phyloP scores from a whole-genome alignment of 768 basidiomycete species.

The Collybiopsis luxurians region DNA sequence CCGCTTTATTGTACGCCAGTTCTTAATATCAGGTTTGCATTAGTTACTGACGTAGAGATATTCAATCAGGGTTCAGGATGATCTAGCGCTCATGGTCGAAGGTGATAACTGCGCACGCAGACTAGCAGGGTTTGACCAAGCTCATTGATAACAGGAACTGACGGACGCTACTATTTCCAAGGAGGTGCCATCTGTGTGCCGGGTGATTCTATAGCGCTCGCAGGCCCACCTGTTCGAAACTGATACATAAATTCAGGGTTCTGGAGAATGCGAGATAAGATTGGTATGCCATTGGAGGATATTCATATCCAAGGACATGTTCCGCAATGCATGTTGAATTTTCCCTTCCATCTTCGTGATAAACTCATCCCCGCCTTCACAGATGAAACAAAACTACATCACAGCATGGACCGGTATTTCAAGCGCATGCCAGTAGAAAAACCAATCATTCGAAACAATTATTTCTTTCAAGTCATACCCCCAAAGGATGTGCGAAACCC shows the following conservation, averaged over 20 bases:
- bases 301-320: constrained; percentile 72
- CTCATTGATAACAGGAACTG: constrained; percentile 37
- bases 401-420: constrained; percentile 70
- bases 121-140: no score
- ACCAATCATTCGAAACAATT: constrained; percentile 73
- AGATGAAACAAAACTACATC: constrained; percentile 53
- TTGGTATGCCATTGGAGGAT: constrained; percentile 68
- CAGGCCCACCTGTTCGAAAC: not conserved
- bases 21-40: not conserved
- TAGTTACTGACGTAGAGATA: not conserved
- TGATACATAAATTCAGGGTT: constrained; percentile 43
- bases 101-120: constrained; percentile 24
- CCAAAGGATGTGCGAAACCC: constrained; percentile 15
- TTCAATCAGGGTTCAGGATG: constrained; percentile 47
- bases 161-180: constrained; percentile 74
- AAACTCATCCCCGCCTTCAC: not conserved
- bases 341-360: not conserved
- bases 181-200: constrained; percentile 66
- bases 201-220: constrained; percentile 37
- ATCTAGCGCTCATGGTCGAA: constrained; percentile 60
- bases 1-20: constrained; percentile 56
- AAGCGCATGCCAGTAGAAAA: constrained; percentile 61
- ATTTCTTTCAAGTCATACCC: constrained; percentile 42
- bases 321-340: constrained; percentile 56
- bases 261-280: constrained; percentile 77